Percentiles rank a stretch among this genome's conserved stretches.
Evolutionary conservation across 306 rosid species (phyloP).

Genomic region (Fragaria nilgerrensis): DNA sequence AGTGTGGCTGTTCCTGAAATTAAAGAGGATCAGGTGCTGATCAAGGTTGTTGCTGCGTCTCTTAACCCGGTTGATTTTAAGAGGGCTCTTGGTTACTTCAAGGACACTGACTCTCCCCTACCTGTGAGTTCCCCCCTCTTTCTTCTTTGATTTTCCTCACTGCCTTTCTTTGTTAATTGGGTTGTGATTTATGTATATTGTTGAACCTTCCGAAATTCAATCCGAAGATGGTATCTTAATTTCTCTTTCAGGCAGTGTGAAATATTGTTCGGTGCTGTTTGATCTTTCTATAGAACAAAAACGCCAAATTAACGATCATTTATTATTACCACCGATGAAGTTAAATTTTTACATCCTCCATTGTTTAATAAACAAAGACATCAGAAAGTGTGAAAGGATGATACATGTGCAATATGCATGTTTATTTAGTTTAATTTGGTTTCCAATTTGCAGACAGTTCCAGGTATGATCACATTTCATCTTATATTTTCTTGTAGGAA

Average conservation of each 20-base stretch:
- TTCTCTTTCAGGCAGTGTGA: background rate
- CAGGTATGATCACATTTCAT: too few relatives aligned
- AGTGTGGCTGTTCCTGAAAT: slow-evolving; percentile 41
- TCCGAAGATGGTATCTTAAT: background rate
- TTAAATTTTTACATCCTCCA: background rate
- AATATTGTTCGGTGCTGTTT: background rate
- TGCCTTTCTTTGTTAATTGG: too few relatives aligned
- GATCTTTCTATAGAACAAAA: background rate
- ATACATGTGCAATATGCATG: too few relatives aligned
- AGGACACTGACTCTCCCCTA: slow-evolving; percentile 14
- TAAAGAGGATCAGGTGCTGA: slow-evolving; percentile 54
- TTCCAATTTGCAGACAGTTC: slow-evolving; percentile 1
- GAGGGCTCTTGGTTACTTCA: slow-evolving; percentile 42
- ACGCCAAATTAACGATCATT: background rate
- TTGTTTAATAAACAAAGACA: background rate
- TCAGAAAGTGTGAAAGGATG: background rate
- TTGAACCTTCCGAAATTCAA: background rate
- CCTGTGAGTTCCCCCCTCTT: slow-evolving; percentile 19
- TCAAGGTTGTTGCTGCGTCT: slow-evolving; percentile 67
- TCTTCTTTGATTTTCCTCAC: background rate
- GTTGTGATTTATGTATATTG: background rate
- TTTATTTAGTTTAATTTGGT: background rate
- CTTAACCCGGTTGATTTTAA: slow-evolving; percentile 64
- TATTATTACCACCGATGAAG: background rate
- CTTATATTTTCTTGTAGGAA: too few relatives aligned